These are phyloP conservation scores for Protomyces inouyei DNA, from an alignment of 1,139 yeast species.

Conservation along the genomic window DNA sequence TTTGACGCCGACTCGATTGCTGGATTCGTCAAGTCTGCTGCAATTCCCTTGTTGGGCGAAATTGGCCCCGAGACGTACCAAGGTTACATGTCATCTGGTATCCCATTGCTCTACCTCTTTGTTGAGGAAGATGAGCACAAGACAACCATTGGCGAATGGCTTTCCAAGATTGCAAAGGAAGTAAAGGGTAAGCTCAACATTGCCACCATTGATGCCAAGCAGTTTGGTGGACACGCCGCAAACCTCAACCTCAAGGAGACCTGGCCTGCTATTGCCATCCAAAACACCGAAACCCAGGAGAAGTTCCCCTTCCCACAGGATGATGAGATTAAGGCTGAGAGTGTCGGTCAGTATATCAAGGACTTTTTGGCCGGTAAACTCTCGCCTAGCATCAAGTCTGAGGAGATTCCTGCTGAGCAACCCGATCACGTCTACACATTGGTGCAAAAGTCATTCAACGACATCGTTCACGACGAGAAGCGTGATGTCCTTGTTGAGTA, in stretches of 20 bases:
- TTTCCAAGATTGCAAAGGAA: conserved; percentile 63
- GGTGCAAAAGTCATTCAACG: conserved; percentile 61
- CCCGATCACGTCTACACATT: conserved; percentile 63
- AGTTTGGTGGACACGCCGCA: conserved; percentile 84
- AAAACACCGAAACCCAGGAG: conserved; percentile 59
- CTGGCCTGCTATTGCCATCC: conserved; percentile 89
- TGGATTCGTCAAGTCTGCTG: conserved; percentile 60
- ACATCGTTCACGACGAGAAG: conserved; percentile 56
- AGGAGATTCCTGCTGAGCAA: conserved; percentile 76
- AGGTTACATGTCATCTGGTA: conserved; percentile 62
- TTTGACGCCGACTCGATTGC: conserved; percentile 43
- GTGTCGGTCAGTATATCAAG: conserved; percentile 57
- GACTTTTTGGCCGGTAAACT: conserved; percentile 61
- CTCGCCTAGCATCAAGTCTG: conserved; percentile 74
- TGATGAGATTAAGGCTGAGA: conserved; percentile 44
- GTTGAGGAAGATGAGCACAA: conserved; percentile 67
- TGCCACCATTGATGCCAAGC: conserved; percentile 78
- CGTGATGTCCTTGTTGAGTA: conserved; percentile 90
- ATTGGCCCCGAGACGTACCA: conserved; percentile 76
- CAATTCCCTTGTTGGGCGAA: conserved; percentile 87
- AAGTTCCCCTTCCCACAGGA: conserved; percentile 62
- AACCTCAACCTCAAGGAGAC: conserved; percentile 77
- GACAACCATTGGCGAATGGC: conserved; percentile 49
- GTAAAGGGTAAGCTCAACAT: conserved; percentile 78
- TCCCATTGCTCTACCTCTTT: conserved; percentile 86